A percentile compares a stretch with the other conserved stretches of the same genome.
These are phyloP conservation scores for Nannochloropsis salina DNA, from an alignment of 108 stramenopile genomes.

Conservation along the genomic window DNA sequence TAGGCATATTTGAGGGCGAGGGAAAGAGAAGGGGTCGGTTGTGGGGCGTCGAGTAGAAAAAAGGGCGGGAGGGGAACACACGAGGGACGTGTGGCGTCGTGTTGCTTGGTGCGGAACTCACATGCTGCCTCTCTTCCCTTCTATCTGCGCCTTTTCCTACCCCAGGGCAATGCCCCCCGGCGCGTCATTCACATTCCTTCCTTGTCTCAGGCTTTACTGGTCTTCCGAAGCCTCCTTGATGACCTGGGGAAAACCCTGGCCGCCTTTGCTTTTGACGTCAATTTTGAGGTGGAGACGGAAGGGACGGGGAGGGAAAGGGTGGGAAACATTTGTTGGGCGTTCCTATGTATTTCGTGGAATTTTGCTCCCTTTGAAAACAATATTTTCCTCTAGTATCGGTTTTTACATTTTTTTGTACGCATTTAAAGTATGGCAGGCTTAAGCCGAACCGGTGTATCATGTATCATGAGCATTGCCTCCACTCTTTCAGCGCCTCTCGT, in stretches of 20 bases:
- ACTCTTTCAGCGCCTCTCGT: no score
- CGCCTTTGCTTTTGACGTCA: background rate
- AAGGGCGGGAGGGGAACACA: background rate
- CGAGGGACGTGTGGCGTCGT: background rate
- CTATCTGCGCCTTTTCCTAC: background rate
- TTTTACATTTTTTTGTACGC: no score
- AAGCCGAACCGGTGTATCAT: no score
- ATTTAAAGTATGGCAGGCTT: no score
- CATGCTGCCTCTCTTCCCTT: background rate
- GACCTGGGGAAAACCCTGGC: background rate
- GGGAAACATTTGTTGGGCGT: no score
- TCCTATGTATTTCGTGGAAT: no score
- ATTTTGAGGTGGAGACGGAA: background rate
- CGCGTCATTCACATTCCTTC: conserved; percentile 2
- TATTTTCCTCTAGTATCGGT: no score
- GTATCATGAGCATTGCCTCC: no score
- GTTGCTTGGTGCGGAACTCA: background rate
- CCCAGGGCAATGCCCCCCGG: background rate
- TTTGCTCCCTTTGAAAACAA: no score
- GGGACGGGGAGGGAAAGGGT: background rate
- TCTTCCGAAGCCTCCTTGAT: background rate
- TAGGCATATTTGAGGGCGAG: background rate
- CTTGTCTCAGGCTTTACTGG: background rate
- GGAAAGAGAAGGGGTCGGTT: background rate
- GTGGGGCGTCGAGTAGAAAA: background rate